These are phyloP conservation scores for Aaosphaeria pasadenensis DNA, from an alignment of 2,329 filamentous ascomycete species.

Conservation along the genomic window DNA sequence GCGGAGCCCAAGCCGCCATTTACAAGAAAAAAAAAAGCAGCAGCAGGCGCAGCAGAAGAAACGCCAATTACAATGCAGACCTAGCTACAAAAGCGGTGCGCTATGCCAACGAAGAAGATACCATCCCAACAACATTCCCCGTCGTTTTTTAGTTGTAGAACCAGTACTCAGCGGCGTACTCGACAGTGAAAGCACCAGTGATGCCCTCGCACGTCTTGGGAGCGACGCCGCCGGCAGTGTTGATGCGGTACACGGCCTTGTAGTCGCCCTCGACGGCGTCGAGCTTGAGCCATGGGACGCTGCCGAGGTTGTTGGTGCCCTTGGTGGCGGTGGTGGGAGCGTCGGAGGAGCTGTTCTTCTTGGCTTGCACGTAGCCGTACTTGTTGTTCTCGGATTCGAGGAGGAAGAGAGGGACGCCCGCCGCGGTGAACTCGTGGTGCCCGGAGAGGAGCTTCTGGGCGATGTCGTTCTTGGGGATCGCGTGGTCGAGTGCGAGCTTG, in stretches of 20 bases:
- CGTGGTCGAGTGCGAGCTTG: conserved; percentile 65
- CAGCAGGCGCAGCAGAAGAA: no score
- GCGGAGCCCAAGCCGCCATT: no score
- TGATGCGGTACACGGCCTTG: conserved; percentile 76
- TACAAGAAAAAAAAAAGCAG: no score
- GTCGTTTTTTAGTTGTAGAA: conserved; percentile 36
- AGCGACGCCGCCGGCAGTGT: conserved; percentile 77
- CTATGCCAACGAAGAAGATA: no score
- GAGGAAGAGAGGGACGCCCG: conserved; percentile 75
- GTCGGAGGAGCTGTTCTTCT: conserved; percentile 58
- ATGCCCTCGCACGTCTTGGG: conserved; percentile 70
- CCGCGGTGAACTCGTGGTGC: conserved; percentile 75
- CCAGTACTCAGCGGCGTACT: conserved; percentile 83
- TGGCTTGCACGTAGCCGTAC: conserved; percentile 61
- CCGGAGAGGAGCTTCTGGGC: conserved; percentile 65
- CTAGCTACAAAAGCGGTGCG: no score
- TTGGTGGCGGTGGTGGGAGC: conserved; percentile 61
- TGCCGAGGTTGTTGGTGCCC: conserved; percentile 57
- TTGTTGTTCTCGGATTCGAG: conserved; percentile 56
- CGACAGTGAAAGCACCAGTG: conserved; percentile 63
- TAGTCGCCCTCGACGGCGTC: conserved; percentile 47
- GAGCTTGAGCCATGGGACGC: conserved; percentile 80
- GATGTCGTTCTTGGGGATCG: conserved; percentile 47
- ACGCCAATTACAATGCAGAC: no score
- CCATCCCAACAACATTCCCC: no score